Conservation (phyloP, 805 yeast species). For the Hanseniaspora lindneri region DNA sequence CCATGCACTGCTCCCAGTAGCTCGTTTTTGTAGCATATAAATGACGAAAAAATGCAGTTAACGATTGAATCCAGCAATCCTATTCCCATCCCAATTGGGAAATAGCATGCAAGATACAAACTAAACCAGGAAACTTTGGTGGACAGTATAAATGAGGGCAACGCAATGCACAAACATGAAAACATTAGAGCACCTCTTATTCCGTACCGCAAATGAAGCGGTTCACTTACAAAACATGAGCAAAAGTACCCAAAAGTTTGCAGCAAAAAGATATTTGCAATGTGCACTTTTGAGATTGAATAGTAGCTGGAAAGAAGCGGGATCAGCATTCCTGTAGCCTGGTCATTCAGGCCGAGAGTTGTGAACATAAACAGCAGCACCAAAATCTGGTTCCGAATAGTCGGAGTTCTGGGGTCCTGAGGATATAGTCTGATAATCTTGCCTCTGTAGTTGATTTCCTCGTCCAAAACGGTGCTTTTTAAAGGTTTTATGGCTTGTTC, state of each 20-base stretch:
- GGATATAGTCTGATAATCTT: background rate
- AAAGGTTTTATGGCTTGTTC: too few relatives aligned
- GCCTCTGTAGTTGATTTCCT: slow-evolving; percentile 5
- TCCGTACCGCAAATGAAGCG: slow-evolving; percentile 23
- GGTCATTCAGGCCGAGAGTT: slow-evolving; percentile 29
- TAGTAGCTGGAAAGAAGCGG: slow-evolving; percentile 26
- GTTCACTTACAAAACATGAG: slow-evolving; percentile 27
- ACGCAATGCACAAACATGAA: slow-evolving; percentile 17
- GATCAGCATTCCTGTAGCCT: slow-evolving; percentile 27
- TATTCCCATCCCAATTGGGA: slow-evolving; percentile 29
- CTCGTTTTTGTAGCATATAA: slow-evolving; percentile 39
- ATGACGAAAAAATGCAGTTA: slow-evolving; percentile 27
- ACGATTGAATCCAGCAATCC: slow-evolving; percentile 29
- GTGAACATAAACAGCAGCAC: slow-evolving; percentile 18
- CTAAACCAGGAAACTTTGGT: slow-evolving; percentile 23
- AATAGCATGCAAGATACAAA: slow-evolving; percentile 22
- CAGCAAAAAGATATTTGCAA: slow-evolving; percentile 26
- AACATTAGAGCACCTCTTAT: slow-evolving; percentile 26
- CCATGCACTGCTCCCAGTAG: slow-evolving; percentile 57
- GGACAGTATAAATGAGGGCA: slow-evolving; percentile 16
- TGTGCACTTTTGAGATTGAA: slow-evolving; percentile 22
- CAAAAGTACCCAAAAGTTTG: slow-evolving; percentile 26
- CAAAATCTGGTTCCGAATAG: background rate
- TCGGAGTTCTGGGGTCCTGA: background rate
- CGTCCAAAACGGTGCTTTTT: background rate